Percentiles rank a stretch among this genome's conserved stretches.
These are phyloP conservation scores for Cystobasidium pallidum DNA, from an alignment of 1,284 basidiomycete genomes.

Conservation along the genomic window DNA sequence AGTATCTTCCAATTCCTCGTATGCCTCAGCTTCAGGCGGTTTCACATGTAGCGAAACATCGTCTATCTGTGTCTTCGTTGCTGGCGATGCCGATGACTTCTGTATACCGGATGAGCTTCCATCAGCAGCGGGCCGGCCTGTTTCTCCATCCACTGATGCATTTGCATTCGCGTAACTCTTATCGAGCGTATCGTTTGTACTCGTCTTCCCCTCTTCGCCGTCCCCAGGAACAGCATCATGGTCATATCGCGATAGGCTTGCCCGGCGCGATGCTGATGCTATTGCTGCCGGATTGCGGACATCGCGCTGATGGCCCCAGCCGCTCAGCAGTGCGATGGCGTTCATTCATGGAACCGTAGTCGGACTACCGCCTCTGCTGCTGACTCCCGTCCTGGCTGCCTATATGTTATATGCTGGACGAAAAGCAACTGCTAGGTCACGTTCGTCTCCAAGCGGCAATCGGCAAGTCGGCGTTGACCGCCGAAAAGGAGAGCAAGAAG, in stretches of 20 bases:
- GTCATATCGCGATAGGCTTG: conserved; percentile 21
- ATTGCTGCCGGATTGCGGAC: not conserved
- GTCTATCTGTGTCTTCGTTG: not conserved
- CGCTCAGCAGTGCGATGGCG: conserved; percentile 42
- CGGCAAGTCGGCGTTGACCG: not conserved
- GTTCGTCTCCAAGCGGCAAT: conserved; percentile 3
- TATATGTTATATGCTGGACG: not conserved
- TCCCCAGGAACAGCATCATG: not conserved
- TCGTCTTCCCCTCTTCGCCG: not conserved
- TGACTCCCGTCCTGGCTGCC: not conserved
- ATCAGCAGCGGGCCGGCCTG: not conserved
- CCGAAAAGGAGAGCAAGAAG: no score
- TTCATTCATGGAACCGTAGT: conserved; percentile 40
- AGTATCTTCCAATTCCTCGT: conserved; percentile 29
- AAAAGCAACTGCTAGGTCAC: not conserved
- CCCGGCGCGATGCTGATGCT: conserved; percentile 8
- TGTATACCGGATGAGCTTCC: not conserved
- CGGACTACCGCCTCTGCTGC: not conserved
- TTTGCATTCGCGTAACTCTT: not conserved
- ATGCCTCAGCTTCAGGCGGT: conserved; percentile 30
- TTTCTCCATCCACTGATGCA: not conserved
- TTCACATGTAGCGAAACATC: conserved; percentile 4
- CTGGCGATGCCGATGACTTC: not conserved
- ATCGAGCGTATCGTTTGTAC: not conserved
- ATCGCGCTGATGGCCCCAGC: conserved; percentile 33